phyloP scores from a whole-genome alignment of 768 basidiomycete genomes.

The Naganishia friedmannii region DNA sequence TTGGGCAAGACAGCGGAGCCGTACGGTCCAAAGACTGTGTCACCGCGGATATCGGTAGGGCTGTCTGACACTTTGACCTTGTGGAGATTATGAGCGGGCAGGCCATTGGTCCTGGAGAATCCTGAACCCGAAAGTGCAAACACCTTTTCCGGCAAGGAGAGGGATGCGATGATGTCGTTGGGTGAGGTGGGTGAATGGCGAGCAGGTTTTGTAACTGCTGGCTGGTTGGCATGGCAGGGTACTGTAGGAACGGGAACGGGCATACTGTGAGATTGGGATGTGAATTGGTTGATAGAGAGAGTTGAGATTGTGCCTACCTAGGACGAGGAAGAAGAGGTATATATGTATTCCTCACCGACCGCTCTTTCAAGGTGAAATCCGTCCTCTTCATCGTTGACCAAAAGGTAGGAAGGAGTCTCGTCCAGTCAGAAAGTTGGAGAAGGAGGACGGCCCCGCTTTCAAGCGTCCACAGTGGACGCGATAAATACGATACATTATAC shows the following conservation, averaged over 20 bases:
- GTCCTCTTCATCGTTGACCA: background rate
- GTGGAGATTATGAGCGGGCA: slow-evolving; percentile 21
- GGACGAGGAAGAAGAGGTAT: background rate
- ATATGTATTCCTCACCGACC: background rate
- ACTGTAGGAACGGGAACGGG: slow-evolving; percentile 13
- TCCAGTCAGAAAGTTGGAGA: slow-evolving; percentile 1
- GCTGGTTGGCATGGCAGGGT: background rate
- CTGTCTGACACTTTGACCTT: slow-evolving; percentile 27
- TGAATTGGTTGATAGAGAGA: background rate
- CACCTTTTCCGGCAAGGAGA: slow-evolving; percentile 27
- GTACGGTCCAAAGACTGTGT: slow-evolving; percentile 21
- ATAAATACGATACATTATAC: background rate
- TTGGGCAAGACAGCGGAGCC: slow-evolving; percentile 26
- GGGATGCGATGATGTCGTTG: slow-evolving; percentile 13
- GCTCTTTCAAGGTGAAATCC: background rate
- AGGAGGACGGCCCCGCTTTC: background rate
- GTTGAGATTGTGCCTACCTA: background rate
- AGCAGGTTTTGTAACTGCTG: slow-evolving; percentile 2
- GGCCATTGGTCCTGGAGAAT: slow-evolving; percentile 20
- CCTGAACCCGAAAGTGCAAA: slow-evolving; percentile 20
- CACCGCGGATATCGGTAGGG: slow-evolving; percentile 27
- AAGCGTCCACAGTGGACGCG: background rate
- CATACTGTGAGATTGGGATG: background rate
- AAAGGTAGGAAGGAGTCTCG: background rate
- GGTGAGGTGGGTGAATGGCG: background rate